Base-by-base conservation (phyloP, 176 grass and related monocot species). In the Secale cereale region DNA sequence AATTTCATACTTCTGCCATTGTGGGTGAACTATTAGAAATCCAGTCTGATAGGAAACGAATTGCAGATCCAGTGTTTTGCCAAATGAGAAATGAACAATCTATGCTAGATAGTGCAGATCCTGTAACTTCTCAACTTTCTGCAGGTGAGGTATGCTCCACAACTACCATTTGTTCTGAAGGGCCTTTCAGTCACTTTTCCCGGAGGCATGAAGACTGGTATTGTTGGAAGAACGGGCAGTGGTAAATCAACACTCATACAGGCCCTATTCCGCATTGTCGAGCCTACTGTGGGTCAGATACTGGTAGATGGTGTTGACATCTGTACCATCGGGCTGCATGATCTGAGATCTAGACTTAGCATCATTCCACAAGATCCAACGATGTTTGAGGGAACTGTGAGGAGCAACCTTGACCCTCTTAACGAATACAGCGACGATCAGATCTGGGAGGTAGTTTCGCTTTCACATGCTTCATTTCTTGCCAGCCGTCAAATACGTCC, bases 351-450 rank as follows among this genome's bases (percentile, higher is more conserved):
- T 75, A 85, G 91, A 48, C 85, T 98, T 30, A 92, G 95, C 50
- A 98, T 98, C 40, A 98, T 98, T 83, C 95, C 93, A 10, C 95
- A 98, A 87, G 95, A 98, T 30, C 92, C 95, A n/a, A 94, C 90
- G 8, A 92, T 98, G 78, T 98, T 98, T 7, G 92, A 95, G 87
- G 95, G 95, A 31, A 98, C 95, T 50, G 75, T 98, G 56, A 89
- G 95, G 74, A 95, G 85, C 81, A 98, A 98, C 73, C 90, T 98
- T 65, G 95, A 98, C 27, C 95, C 95, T 56, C 89, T 93, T 70
- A 89, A 86, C 22, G 86, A 95, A 78, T 95, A 95, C 85, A 88
- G 81, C 10, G 95, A 98, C 45, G 76, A 86, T 23, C 83, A 95
- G 73, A 93, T 98, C 70, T 98, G 95, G 95, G 72, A 95, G 92